phyloP scores from a whole-genome alignment of 345 rosid species.

The Acer campestre region DNA sequence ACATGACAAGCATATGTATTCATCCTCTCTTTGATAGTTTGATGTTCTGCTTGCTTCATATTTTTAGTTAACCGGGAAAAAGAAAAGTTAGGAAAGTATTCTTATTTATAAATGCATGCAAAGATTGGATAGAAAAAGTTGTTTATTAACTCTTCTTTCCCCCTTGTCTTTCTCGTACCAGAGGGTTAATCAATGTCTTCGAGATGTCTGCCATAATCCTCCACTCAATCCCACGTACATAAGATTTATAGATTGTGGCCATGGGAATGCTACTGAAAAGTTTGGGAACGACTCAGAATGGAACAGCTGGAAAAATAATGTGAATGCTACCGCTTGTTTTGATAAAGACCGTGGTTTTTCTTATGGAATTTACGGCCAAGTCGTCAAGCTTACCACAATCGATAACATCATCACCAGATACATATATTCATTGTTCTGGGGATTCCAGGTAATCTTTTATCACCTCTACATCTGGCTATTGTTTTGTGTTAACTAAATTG shows the following conservation, averaged over 20 bases:
- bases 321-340: conserved; percentile 55
- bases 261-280: conserved; percentile 9
- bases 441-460: conserved; percentile 69
- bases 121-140: background rate
- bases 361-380: conserved; percentile 61
- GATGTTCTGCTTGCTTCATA: too few species aligned
- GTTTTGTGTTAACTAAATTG: background rate
- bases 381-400: conserved; percentile 59
- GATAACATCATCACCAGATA: conserved; percentile 54
- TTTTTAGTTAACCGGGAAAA: too few species aligned
- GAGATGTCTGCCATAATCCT: conserved; percentile 51
- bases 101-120: background rate
- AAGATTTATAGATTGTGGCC: conserved; percentile 65
- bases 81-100: too few species aligned
- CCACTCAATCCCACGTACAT: conserved; percentile 2
- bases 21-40: too few species aligned
- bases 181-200: conserved; percentile 92
- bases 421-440: conserved; percentile 84
- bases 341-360: conserved; percentile 27
- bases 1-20: background rate
- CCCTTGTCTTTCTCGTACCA: conserved; percentile 30
- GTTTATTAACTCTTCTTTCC: conserved; percentile 1
- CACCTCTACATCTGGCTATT: background rate
- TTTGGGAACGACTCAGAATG: accelerated
- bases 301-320: conserved; percentile 37